Evolutionary conservation across 495 filamentous ascomycete genomes (phyloP).

Genomic region (Xylaria telfairii): DNA sequence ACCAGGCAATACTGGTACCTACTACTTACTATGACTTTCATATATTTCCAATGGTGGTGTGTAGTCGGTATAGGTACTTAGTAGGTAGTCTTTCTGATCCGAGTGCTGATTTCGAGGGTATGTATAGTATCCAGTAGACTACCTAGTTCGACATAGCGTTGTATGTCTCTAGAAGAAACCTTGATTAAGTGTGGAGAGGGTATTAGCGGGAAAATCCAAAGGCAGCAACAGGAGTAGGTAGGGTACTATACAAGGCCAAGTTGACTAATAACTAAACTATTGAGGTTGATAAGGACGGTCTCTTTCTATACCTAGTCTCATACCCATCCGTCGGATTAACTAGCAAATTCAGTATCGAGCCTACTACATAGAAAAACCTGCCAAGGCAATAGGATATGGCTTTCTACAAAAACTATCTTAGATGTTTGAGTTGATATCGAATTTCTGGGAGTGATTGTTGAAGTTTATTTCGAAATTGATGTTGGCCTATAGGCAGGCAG

Average conservation of each 20-base stretch:
- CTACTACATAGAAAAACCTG: background rate
- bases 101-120: too few relatives aligned
- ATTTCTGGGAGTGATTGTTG: background rate
- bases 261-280: background rate
- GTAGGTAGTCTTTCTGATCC: too few relatives aligned
- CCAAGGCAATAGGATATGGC: background rate
- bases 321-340: background rate
- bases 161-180: too few relatives aligned
- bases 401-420: background rate
- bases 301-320: background rate
- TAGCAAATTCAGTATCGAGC: background rate
- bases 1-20: too few relatives aligned
- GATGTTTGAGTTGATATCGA: background rate
- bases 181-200: too few relatives aligned
- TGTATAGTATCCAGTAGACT: too few relatives aligned
- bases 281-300: background rate
- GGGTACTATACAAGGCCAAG: background rate
- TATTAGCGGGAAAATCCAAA: too few relatives aligned
- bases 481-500: background rate
- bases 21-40: too few relatives aligned
- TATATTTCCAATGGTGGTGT: too few relatives aligned
- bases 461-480: background rate
- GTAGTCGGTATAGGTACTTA: too few relatives aligned
- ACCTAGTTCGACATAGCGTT: too few relatives aligned
- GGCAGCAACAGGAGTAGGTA: too few relatives aligned